Percentiles rank a stretch among this genome's conserved stretches.
phyloP scores from a whole-genome alignment of 257 asterid species.

The Solanum verrucosum region DNA sequence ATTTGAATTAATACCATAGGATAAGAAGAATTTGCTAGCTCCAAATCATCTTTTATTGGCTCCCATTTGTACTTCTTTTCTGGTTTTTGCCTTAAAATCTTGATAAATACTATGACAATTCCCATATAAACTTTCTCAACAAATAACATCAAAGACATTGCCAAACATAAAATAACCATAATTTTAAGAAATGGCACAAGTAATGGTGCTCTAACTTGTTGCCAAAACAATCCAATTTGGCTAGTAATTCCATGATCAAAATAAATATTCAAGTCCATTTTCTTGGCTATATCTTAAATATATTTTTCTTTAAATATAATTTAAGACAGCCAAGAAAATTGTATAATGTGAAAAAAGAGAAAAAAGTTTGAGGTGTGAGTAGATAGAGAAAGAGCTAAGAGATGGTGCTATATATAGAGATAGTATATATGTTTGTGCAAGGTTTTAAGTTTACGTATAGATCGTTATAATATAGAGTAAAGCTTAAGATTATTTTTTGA shows the following conservation, averaged over 20 bases:
- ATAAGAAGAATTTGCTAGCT: slow-evolving; percentile 13
- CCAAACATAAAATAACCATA: slow-evolving; percentile 14
- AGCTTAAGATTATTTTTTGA: neutral
- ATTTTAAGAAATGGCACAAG: slow-evolving; percentile 13
- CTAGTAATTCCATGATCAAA: neutral
- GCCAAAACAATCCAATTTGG: slow-evolving; percentile 11
- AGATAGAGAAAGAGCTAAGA: neutral
- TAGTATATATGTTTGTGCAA: neutral
- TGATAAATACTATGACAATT: slow-evolving; percentile 10
- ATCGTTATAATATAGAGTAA: neutral
- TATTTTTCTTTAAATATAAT: neutral
- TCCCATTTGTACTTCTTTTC: slow-evolving; percentile 30
- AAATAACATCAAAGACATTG: slow-evolving; percentile 20
- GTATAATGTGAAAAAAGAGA: neutral
- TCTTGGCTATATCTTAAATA: neutral
- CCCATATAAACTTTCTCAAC: slow-evolving; percentile 26
- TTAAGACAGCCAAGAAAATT: neutral
- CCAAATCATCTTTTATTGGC: slow-evolving; percentile 16
- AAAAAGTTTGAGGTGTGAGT: neutral
- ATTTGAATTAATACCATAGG: slow-evolving; percentile 26
- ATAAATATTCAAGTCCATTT: neutral
- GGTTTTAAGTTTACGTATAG: neutral
- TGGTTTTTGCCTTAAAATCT: slow-evolving; percentile 9
- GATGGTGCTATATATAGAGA: neutral
- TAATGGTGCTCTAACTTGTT: slow-evolving; percentile 10